phyloP scores from a whole-genome alignment of 2,329 filamentous ascomycete genomes.

The Ilyonectria destructans region DNA sequence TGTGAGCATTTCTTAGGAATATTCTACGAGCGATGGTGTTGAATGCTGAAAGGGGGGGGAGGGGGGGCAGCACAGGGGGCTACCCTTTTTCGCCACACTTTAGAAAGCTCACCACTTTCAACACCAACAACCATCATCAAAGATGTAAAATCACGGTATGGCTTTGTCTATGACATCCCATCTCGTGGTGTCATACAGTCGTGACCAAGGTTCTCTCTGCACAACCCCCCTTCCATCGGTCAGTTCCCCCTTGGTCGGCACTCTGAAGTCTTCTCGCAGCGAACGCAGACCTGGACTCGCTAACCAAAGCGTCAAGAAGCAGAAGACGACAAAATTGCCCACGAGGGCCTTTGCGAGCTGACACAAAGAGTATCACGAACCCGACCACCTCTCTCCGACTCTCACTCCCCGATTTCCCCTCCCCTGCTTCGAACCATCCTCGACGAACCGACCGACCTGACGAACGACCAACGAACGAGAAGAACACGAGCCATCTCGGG shows the following conservation, averaged over 20 bases:
- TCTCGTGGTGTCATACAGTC: background rate
- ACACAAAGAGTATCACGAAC: too few relatives aligned
- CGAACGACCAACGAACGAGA: background rate
- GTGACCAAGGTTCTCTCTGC: background rate
- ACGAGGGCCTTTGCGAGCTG: too few relatives aligned
- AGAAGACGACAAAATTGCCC: too few relatives aligned
- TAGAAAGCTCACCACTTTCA: background rate
- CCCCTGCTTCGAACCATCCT: too few relatives aligned
- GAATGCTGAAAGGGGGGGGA: background rate
- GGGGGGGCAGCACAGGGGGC: background rate
- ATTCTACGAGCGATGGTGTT: background rate
- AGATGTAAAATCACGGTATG: background rate
- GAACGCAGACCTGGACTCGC: background rate
- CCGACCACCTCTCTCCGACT: too few relatives aligned
- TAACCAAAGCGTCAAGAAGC: too few relatives aligned
- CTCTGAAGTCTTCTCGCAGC: background rate
- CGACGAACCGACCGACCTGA: too few relatives aligned
- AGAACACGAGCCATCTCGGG: background rate
- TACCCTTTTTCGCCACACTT: background rate
- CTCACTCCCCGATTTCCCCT: too few relatives aligned
- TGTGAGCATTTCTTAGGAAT: background rate
- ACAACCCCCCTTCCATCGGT: background rate
- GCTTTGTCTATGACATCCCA: too few relatives aligned
- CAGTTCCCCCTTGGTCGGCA: background rate
- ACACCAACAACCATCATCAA: background rate